phyloP scores from a whole-genome alignment of 228 moss, liverwort and hornwort genomes.

The Sphagnum fallax region DNA sequence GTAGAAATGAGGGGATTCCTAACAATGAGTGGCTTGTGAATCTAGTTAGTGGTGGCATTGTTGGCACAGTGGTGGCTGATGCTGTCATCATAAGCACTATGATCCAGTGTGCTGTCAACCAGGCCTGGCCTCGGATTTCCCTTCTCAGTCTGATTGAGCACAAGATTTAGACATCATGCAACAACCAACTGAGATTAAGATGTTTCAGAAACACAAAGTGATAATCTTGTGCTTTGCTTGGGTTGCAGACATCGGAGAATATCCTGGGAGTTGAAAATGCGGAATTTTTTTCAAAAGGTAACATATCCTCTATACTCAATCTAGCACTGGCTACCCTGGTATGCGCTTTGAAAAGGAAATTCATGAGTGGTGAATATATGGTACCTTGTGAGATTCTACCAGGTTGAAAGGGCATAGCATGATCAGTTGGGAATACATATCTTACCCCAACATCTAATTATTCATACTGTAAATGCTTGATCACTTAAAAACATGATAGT shows the following conservation, averaged over 20 bases:
- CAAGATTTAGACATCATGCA: background rate
- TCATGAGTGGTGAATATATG: background rate
- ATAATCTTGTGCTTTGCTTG: too few species aligned
- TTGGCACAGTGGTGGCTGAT: constrained; percentile 57
- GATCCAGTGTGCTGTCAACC: constrained; percentile 61
- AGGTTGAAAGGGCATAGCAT: too few species aligned
- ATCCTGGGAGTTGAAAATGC: constrained; percentile 52
- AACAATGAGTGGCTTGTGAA: constrained; percentile 56
- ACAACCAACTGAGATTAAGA: too few species aligned
- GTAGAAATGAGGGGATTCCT: constrained; percentile 45
- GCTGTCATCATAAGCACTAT: constrained; percentile 53
- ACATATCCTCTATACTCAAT: too few species aligned
- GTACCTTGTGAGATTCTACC: too few species aligned
- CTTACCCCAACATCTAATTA: too few species aligned
- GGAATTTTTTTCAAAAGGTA: constrained; percentile 34
- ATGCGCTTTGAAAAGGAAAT: constrained; percentile 31
- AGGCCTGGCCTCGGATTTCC: constrained; percentile 43
- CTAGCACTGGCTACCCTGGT: constrained; percentile 1
- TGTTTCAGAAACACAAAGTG: too few species aligned
- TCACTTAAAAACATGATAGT: too few species aligned
- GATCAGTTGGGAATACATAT: too few species aligned
- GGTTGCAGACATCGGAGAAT: constrained; percentile 43
- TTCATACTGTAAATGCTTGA: too few species aligned
- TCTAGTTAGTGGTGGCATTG: constrained; percentile 42
- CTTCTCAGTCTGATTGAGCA: background rate